Conservation (phyloP, 305 asterid genomes). For the Fraxinus velutina region DNA sequence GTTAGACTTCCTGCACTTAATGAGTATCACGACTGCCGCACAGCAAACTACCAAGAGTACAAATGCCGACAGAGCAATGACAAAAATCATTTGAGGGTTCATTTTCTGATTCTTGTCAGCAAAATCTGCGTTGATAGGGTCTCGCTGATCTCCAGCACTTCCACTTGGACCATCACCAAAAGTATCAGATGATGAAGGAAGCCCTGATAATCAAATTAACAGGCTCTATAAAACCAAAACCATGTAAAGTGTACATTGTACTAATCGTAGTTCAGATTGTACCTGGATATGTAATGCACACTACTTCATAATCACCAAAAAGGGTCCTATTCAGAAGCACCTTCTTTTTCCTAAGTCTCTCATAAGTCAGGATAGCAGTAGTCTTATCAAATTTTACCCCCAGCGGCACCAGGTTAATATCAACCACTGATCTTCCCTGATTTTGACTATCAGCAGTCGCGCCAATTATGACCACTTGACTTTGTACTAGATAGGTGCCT, state of each 20-base stretch:
- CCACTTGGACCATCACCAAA: slow-evolving; percentile 73
- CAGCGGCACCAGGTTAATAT: slow-evolving; percentile 84
- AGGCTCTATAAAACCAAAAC: slow-evolving; percentile 22
- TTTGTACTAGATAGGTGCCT: slow-evolving; percentile 80
- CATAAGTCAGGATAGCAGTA: slow-evolving; percentile 81
- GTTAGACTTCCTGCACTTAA: slow-evolving; percentile 68
- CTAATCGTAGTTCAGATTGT: slow-evolving; percentile 14
- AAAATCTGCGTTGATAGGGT: slow-evolving; percentile 69
- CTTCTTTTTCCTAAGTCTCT: slow-evolving; percentile 76
- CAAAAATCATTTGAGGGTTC: slow-evolving; percentile 62
- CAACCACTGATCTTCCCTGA: slow-evolving; percentile 77
- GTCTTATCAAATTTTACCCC: slow-evolving; percentile 94
- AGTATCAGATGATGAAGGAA: slow-evolving; percentile 66
- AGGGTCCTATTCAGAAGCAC: slow-evolving; percentile 80
- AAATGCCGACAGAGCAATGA: slow-evolving; percentile 69
- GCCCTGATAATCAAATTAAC: slow-evolving; percentile 46
- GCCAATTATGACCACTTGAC: slow-evolving; percentile 82
- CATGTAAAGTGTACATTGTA: not conserved
- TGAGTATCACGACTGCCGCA: slow-evolving; percentile 57
- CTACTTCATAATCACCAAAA: slow-evolving; percentile 80
- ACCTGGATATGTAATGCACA: slow-evolving; percentile 80
- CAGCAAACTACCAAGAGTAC: slow-evolving; percentile 72
- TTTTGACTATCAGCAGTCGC: slow-evolving; percentile 85
- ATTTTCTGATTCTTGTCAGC: slow-evolving; percentile 59
- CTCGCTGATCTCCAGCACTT: slow-evolving; percentile 62